Percentiles rank a stretch among this genome's conserved stretches.
Evolutionary conservation across 208 protist species (phyloP).

Genomic region (Crithidia brevicula): DNA sequence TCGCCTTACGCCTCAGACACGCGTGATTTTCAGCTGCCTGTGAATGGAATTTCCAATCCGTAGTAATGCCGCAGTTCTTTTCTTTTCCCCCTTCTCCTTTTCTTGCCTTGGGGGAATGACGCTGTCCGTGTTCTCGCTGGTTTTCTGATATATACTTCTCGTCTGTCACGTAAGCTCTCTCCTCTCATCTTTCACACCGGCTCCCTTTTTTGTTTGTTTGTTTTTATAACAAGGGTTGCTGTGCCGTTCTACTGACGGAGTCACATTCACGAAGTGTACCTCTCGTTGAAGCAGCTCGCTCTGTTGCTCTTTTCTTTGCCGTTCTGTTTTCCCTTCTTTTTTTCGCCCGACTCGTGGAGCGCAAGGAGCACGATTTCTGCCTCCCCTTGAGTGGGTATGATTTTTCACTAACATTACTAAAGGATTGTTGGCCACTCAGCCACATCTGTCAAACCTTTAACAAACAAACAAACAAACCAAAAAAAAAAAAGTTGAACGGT

Average conservation of each 20-base stretch:
- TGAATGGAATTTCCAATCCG: background rate
- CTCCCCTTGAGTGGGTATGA: background rate
- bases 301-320: background rate
- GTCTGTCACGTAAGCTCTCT: too few species aligned
- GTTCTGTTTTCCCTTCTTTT: background rate
- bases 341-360: background rate
- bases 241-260: background rate
- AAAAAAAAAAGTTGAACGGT: too few species aligned
- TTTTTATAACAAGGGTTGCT: too few species aligned
- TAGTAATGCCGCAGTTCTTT: too few species aligned
- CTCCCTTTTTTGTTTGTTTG: too few species aligned
- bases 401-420: slow-evolving; percentile 2
- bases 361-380: slow-evolving; percentile 15
- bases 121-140: background rate
- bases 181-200: too few species aligned
- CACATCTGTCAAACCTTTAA: too few species aligned
- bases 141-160: background rate
- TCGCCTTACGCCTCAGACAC: background rate
- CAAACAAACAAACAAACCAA: too few species aligned
- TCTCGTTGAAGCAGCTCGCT: background rate
- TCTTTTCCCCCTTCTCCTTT: background rate
- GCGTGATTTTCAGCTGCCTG: too few species aligned
- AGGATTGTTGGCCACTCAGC: background rate
- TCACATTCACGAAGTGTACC: background rate
- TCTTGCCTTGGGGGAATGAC: background rate